These are phyloP conservation scores for Penicillium sp. DNA, from an alignment of 2,329 filamentous ascomycete species.

Conservation along the genomic window DNA sequence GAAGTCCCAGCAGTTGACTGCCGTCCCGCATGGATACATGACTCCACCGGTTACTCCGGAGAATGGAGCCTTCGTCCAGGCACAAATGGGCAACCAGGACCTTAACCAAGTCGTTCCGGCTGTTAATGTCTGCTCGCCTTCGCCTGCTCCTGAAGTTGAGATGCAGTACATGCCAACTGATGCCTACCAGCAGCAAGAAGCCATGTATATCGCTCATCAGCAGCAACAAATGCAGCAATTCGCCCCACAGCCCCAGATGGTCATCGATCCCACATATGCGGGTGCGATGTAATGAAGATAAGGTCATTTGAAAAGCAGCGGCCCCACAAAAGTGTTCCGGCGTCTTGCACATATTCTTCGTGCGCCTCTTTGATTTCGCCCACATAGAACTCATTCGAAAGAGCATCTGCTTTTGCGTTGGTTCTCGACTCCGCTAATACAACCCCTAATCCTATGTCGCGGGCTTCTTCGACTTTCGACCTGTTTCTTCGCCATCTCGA, in stretches of 20 bases:
- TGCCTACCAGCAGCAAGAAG: constrained; percentile 39
- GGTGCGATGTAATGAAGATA: constrained; percentile 21
- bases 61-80: constrained; percentile 45
- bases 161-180: constrained; percentile 43
- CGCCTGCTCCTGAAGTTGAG: constrained; percentile 41
- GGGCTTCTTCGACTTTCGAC: constrained; percentile 14
- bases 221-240: constrained; percentile 36
- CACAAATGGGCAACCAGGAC: constrained; percentile 35
- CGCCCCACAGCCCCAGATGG: constrained; percentile 38
- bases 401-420: constrained; percentile 21
- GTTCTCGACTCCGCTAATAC: constrained; percentile 14
- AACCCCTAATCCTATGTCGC: constrained; percentile 20
- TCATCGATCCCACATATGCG: constrained; percentile 38
- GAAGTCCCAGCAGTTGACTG: constrained; percentile 40
- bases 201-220: constrained; percentile 38
- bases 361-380: constrained; percentile 18
- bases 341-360: constrained; percentile 26
- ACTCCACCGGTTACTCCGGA: constrained; percentile 55
- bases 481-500: constrained; percentile 20
- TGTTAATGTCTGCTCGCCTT: constrained; percentile 39
- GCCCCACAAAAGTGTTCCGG: constrained; percentile 21
- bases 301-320: constrained; percentile 16
- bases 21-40: constrained; percentile 48
- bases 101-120: constrained; percentile 33
- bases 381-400: constrained; percentile 18